phyloP scores from a whole-genome alignment of 495 filamentous ascomycete genomes.

The Podospora australis region DNA sequence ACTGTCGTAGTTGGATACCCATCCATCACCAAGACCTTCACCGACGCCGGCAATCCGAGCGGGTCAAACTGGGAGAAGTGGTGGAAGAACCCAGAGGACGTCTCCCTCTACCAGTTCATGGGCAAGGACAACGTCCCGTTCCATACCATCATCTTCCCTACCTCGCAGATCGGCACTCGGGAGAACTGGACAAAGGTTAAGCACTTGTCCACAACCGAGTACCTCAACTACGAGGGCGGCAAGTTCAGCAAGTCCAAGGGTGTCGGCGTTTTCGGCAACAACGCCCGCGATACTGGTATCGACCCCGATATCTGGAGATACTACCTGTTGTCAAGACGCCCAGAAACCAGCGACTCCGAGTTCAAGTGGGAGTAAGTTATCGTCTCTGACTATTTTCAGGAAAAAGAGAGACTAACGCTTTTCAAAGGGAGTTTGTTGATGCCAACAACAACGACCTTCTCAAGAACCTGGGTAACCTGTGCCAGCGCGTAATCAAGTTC shows the following conservation, averaged over 20 bases:
- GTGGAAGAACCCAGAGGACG: conserved; percentile 88
- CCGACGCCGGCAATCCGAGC: conserved; percentile 36
- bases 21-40: conserved; percentile 92
- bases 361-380: conserved; percentile 67
- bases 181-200: conserved; percentile 88
- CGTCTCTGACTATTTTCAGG: no score
- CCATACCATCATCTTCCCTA: conserved; percentile 89
- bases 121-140: conserved; percentile 97
- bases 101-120: conserved; percentile 94
- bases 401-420: neutral
- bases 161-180: conserved; percentile 71
- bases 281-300: conserved; percentile 83
- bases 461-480: conserved; percentile 87
- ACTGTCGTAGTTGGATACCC: conserved; percentile 64
- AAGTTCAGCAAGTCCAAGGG: conserved; percentile 94
- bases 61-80: conserved; percentile 75
- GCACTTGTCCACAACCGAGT: conserved; percentile 85
- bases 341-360: conserved; percentile 82
- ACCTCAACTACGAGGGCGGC: conserved; percentile 90
- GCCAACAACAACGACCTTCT: conserved; percentile 88
- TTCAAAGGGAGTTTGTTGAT: conserved; percentile 59
- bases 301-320: conserved; percentile 86
- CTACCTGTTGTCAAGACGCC: conserved; percentile 81
- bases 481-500: conserved; percentile 90
- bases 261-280: conserved; percentile 86